Conservation (phyloP, 495 filamentous ascomycete genomes). For the Podospora sp. region DNA sequence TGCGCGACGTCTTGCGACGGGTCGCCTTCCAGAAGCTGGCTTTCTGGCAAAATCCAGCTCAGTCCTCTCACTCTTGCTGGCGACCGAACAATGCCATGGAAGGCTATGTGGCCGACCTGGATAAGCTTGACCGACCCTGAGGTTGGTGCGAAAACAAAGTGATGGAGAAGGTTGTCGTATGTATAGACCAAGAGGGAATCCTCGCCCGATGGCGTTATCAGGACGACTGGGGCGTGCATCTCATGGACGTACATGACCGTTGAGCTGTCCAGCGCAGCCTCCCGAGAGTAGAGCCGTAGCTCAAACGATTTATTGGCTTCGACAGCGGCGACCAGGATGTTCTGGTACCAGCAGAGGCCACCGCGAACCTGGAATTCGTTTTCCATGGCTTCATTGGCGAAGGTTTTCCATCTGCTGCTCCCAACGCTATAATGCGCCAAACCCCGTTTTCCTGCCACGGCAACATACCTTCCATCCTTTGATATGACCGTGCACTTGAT, state of each 20-base stretch:
- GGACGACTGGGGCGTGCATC: slow-evolving; percentile 80
- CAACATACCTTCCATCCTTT: slow-evolving; percentile 89
- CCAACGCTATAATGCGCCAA: slow-evolving; percentile 94
- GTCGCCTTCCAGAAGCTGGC: slow-evolving; percentile 87
- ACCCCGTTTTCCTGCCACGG: slow-evolving; percentile 88
- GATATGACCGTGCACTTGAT: slow-evolving; percentile 85
- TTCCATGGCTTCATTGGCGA: slow-evolving; percentile 77
- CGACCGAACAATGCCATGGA: slow-evolving; percentile 93
- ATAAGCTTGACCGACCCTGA: slow-evolving; percentile 72
- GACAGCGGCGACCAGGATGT: slow-evolving; percentile 91
- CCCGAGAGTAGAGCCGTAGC: slow-evolving; percentile 89
- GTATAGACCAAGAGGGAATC: slow-evolving; percentile 97
- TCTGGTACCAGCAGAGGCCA: slow-evolving; percentile 98
- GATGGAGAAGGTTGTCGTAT: slow-evolving; percentile 92
- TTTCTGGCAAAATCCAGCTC: slow-evolving; percentile 93
- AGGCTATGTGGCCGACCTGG: slow-evolving; percentile 93
- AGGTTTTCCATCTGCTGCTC: slow-evolving; percentile 95
- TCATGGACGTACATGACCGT: slow-evolving; percentile 72
- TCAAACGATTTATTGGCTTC: slow-evolving; percentile 83
- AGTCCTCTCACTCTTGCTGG: slow-evolving; percentile 89
- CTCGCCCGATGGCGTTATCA: slow-evolving; percentile 83
- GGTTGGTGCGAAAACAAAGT: slow-evolving; percentile 81
- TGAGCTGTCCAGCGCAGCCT: slow-evolving; percentile 72
- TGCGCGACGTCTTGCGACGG: slow-evolving; percentile 95
- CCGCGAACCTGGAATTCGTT: slow-evolving; percentile 90